Evolutionary conservation across 345 rosid genomes (phyloP), one percentile per base, ranked within the genome.

Genomic region (Lepidium sativum): DNA sequence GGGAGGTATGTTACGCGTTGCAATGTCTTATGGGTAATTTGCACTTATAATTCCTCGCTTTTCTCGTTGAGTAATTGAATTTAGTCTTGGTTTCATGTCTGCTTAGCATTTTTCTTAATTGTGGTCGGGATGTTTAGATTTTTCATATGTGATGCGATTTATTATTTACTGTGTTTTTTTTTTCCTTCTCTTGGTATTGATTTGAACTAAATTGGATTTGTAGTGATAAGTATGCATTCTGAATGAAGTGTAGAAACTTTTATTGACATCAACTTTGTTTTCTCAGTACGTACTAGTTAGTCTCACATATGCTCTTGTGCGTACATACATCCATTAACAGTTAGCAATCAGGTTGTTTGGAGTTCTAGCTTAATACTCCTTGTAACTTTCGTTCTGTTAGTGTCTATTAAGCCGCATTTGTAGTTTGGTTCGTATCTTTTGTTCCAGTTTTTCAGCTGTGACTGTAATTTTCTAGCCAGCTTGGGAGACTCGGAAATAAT

Each of bases 1-100:
- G 95, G 97, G 95, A 79, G 97, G 97, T 89, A 44, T 56, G 44
- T 53, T 68, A 15, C 12, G 18, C 4, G 25, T 20, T 67, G 40
- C 47, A 48, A 11, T 39, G 10, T 49, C 16, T 34, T 25, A 16
- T 20, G 32, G 31, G 10, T 47, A 33, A 37, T 60, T 21, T 29
- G 48, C 40, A 2, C 32, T 54, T 40, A 4, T 2, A 41, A 14
- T 59, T 41, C 14, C 32, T 10, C 35, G 64, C 68, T 44, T 38
- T 1, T 66, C 35, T 23, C 44, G n/a, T 20, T n/a, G 1, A 42
- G 31, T 8, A 14, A 31, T 37, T 35, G 41, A 27, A 9, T 9
- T 56, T 49, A 10, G 32, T 5, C 12, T 41, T 51, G 7, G 58
- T 16, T 29, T 9, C 25, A 45, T 63, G 27, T 38, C 13, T 62